Evolutionary conservation across 306 rosid genomes (phyloP), one percentile per base, ranked within the genome.

Genomic region (Prunus padus): DNA sequence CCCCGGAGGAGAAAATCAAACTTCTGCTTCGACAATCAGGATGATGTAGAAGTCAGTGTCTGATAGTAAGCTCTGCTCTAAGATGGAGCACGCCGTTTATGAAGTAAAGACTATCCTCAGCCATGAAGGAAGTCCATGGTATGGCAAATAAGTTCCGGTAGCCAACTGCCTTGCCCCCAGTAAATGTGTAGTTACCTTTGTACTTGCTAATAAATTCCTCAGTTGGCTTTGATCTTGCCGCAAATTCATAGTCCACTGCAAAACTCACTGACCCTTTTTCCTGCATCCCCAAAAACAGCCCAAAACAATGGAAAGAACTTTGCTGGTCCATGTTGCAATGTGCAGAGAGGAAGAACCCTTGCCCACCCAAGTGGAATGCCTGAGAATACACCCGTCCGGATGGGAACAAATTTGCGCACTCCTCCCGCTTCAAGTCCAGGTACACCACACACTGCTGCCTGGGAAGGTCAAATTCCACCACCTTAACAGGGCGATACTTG

Each of bases 291-390:
- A 96, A 28, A 73, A 96, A 96, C 33, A 96, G 87, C 37, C 99
- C 99, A 66, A 96, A 96, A 83, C 99, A 96, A 60, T 92, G 97
- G 86, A 90, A 92, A 44, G 98, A 90, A 71, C 93, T 87, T 75
- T 92, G 97, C 80, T 96, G 99, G 83, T 96, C 98, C 99, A 96
- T 92, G 88, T 96, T 92, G 86, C 99, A 96, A 80, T 96, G 99
- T 1, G 99, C 98, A 18, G 99, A 96, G 2, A 96, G 91, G 75
- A 96, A 96, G 82, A 96, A 96, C 31, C 99, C 99, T 78, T 96
- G 98, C 12, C 98, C 99, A 2, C 99, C 99, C 87, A 96, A 82
- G 82, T 96, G 97, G 81, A 96, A 96, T 54, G 99, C 99, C 84
- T 96, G 99, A 30, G 99, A 96, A 87, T 96, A 96, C 26, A 96